Conservation (phyloP, 176 grass and related monocot genomes). For the Aegilops speltoides region DNA sequence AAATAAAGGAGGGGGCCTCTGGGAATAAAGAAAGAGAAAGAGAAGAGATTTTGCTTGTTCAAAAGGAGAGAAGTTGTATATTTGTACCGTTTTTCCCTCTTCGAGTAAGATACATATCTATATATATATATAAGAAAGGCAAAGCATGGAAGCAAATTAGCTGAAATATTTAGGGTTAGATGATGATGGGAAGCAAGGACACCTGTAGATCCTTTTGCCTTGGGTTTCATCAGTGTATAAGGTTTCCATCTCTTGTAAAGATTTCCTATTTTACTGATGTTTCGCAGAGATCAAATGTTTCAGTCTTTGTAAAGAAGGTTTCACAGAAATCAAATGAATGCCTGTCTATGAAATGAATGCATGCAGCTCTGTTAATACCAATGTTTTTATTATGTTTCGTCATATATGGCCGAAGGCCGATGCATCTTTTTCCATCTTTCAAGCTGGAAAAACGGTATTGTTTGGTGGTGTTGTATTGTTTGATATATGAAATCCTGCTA, state of each 20-base stretch:
- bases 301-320: constrained; percentile 21
- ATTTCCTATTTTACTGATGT: constrained; percentile 38
- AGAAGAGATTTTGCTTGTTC: constrained; percentile 51
- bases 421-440: neutral
- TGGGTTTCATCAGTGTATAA: constrained; percentile 62
- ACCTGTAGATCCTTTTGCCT: constrained; percentile 77
- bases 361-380: neutral
- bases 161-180: constrained; percentile 57
- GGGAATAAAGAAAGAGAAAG: constrained; percentile 76
- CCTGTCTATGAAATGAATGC: neutral
- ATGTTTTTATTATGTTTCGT: neutral
- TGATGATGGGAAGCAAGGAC: constrained; percentile 67
- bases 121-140: constrained; percentile 26
- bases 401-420: too few relatives aligned
- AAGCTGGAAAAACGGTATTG: too few relatives aligned
- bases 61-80: constrained; percentile 68
- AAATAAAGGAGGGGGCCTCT: constrained; percentile 86
- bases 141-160: constrained; percentile 38
- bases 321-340: constrained; percentile 27
- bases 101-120: constrained; percentile 25
- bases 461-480: neutral
- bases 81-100: constrained; percentile 50
- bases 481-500: neutral
- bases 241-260: constrained; percentile 45
- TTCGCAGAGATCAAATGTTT: constrained; percentile 29